These are phyloP conservation scores for Umbelopsis isabellina DNA, from an alignment of 192 early-diverging fungal genomes.

Conservation along the genomic window DNA sequence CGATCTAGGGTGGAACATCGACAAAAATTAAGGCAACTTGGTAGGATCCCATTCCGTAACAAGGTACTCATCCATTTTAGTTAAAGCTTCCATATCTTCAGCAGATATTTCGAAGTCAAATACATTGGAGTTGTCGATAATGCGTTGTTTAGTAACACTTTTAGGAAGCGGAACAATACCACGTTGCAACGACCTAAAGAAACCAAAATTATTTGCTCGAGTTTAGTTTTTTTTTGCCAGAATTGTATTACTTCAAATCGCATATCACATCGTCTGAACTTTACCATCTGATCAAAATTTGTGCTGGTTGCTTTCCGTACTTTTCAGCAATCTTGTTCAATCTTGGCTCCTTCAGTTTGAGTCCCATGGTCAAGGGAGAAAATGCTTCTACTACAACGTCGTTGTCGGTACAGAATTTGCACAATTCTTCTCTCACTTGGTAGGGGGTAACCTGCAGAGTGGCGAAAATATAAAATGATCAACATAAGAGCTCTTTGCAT, in stretches of 20 bases:
- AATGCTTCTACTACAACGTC: constrained; percentile 59
- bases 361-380: constrained; percentile 53
- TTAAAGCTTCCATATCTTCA: constrained; percentile 58
- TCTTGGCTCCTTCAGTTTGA: constrained; percentile 52
- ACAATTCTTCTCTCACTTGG: constrained; percentile 44
- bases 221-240: background rate
- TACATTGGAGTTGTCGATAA: constrained; percentile 62
- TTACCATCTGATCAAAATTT: constrained; percentile 51
- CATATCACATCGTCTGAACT: background rate
- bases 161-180: constrained; percentile 63
- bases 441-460: constrained; percentile 42
- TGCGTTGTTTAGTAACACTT: constrained; percentile 48
- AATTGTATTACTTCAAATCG: background rate
- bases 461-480: background rate
- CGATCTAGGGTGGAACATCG: background rate
- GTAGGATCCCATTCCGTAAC: constrained; percentile 47
- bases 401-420: constrained; percentile 46
- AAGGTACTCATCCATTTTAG: constrained; percentile 55
- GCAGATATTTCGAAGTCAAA: constrained; percentile 59
- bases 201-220: constrained; percentile 25
- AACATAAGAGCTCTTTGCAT: background rate
- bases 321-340: constrained; percentile 52
- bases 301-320: constrained; percentile 59
- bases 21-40: background rate
- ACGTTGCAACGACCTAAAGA: constrained; percentile 49